Evolutionary conservation across 768 basidiomycete genomes (phyloP).

Genomic region (Trametes maxima): DNA sequence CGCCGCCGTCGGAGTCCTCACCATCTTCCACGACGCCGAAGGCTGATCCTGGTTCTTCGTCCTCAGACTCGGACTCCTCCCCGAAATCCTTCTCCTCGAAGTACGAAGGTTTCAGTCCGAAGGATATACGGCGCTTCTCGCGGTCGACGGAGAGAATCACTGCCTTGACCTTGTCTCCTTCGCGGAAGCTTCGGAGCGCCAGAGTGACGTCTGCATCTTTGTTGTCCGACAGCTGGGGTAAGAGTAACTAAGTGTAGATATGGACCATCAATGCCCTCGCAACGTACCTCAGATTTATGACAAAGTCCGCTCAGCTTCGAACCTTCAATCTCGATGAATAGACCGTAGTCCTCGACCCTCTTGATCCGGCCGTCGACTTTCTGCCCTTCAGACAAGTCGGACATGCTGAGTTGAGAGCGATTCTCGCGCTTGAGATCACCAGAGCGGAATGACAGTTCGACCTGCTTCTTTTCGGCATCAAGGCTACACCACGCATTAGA

Average conservation of each 20-base stretch:
- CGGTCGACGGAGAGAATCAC: conserved; percentile 71
- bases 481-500: conserved; percentile 50
- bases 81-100: conserved; percentile 70
- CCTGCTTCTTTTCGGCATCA: conserved; percentile 67
- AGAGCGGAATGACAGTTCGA: conserved; percentile 90
- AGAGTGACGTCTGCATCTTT: conserved; percentile 74
- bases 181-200: conserved; percentile 80
- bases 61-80: conserved; percentile 36
- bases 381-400: conserved; percentile 74
- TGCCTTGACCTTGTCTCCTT: conserved; percentile 86
- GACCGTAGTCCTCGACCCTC: conserved; percentile 82
- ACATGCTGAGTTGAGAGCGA: conserved; percentile 42
- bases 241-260: background rate
- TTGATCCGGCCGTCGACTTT: conserved; percentile 81
- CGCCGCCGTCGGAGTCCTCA: background rate
- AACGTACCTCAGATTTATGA: conserved; percentile 84
- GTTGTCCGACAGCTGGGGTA: conserved; percentile 80
- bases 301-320: conserved; percentile 88
- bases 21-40: conserved; percentile 38
- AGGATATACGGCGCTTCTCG: conserved; percentile 79
- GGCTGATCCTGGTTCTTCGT: conserved; percentile 26
- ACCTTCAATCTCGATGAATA: conserved; percentile 90
- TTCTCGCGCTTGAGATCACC: conserved; percentile 49
- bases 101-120: conserved; percentile 85
- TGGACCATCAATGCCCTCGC: background rate